Conservation (phyloP, 2,329 filamentous ascomycete species). For the Fusarium sp. region DNA sequence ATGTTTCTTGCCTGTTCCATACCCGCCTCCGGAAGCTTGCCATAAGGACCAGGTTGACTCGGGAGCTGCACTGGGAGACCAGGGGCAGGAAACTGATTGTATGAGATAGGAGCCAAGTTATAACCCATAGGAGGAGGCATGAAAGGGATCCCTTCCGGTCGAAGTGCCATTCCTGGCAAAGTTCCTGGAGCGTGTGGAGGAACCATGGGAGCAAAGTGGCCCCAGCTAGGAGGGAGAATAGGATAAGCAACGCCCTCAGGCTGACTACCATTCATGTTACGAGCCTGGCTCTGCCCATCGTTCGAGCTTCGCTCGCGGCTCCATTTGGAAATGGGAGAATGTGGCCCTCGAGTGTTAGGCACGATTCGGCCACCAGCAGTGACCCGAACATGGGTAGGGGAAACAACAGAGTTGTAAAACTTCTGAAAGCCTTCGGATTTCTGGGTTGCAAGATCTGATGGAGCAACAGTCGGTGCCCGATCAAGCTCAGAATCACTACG, state of each 20-base stretch:
- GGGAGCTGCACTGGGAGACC: constrained; percentile 26
- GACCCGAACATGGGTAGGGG: constrained; percentile 72
- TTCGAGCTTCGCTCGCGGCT: constrained; percentile 51
- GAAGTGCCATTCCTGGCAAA: constrained; percentile 44
- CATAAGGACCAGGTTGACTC: constrained; percentile 32
- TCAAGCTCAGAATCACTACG: constrained; percentile 55
- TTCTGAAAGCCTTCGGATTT: constrained; percentile 72
- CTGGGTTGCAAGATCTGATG: constrained; percentile 62
- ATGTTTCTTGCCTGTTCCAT: constrained; percentile 46
- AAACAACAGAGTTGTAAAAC: constrained; percentile 74
- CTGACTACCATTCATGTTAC: constrained; percentile 32
- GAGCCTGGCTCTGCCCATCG: constrained; percentile 36
- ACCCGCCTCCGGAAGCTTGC: constrained; percentile 46
- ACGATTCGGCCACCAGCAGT: constrained; percentile 74
- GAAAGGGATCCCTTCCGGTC: constrained; percentile 47
- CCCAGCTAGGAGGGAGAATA: constrained; percentile 43
- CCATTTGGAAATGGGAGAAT: constrained; percentile 63
- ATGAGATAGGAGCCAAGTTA: constrained; percentile 44
- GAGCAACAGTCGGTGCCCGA: constrained; percentile 62
- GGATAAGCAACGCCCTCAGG: constrained; percentile 37
- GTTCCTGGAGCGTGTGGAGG: constrained; percentile 46
- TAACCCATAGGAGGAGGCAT: constrained; percentile 54
- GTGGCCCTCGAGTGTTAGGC: constrained; percentile 66
- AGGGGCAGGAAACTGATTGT: constrained; percentile 34
- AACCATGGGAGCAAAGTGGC: constrained; percentile 44